Conservation (phyloP, 2,329 filamentous ascomycete species). For the Curvularia verruculosa region DNA sequence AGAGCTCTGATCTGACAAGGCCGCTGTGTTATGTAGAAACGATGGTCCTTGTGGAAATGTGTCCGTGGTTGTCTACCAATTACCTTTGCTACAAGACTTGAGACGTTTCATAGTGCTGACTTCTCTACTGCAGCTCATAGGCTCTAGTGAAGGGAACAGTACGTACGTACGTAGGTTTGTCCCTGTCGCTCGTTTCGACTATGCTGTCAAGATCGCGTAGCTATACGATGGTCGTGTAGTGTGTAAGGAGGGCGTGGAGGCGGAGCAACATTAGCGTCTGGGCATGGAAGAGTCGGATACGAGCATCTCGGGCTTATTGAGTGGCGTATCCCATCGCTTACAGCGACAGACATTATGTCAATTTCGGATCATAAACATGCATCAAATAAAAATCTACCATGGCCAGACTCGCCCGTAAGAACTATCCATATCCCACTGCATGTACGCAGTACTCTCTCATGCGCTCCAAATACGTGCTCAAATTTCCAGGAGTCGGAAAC, state of each 20-base stretch:
- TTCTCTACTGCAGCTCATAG: not conserved
- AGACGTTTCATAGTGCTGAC: not conserved
- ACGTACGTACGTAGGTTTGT: not conserved
- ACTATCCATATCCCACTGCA: not conserved
- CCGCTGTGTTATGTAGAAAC: not conserved
- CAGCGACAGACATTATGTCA: not conserved
- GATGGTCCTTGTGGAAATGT: not conserved
- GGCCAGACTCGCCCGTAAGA: too few species aligned
- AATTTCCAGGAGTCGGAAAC: not conserved
- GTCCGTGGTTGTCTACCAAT: not conserved
- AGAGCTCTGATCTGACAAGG: not conserved
- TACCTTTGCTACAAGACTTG: not conserved
- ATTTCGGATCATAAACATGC: not conserved
- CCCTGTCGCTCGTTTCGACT: not conserved
- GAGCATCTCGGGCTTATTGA: not conserved
- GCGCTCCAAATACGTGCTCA: not conserved
- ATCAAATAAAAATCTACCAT: not conserved
- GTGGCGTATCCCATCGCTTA: not conserved
- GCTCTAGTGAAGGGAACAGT: not conserved
- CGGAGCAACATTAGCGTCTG: constrained; percentile 8
- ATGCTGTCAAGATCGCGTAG: not conserved
- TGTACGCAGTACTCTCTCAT: not conserved
- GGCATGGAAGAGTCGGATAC: constrained; percentile 10
- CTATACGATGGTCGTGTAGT: not conserved
- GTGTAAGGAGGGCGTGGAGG: not conserved